Conservation (phyloP, 2,329 filamentous ascomycete species). For the Botryotinia globosa region DNA sequence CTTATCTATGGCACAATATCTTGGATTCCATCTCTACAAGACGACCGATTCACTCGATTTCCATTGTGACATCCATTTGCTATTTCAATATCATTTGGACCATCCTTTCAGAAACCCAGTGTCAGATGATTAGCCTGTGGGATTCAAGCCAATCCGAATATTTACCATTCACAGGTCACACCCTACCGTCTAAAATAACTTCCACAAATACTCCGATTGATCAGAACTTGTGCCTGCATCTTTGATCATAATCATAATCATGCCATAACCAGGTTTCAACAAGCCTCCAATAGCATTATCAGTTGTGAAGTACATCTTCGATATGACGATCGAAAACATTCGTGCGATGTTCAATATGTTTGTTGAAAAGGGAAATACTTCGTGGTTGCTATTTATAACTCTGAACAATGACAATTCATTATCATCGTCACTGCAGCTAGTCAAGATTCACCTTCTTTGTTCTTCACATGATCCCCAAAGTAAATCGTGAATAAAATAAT, state of each 20-base stretch:
- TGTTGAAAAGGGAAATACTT: neutral
- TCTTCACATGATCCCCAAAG: neutral
- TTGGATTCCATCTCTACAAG: neutral
- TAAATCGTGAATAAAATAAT: constrained; percentile 3
- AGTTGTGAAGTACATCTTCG: neutral
- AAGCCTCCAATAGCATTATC: neutral
- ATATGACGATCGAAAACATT: neutral
- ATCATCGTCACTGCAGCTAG: neutral
- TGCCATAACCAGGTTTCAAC: neutral
- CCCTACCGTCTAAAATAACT: neutral
- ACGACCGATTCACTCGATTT: neutral
- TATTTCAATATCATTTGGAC: neutral
- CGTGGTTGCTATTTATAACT: neutral
- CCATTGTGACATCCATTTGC: neutral
- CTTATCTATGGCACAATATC: constrained; percentile 17
- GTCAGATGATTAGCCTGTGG: neutral
- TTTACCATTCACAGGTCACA: neutral
- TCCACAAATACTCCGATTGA: neutral
- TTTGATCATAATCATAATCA: neutral
- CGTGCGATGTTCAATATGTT: neutral
- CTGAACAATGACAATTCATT: neutral
- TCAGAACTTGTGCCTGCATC: neutral
- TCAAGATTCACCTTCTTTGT: constrained; percentile 10
- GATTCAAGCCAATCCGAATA: neutral
- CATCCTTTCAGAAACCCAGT: neutral